phyloP scores from a whole-genome alignment of 2,329 filamentous ascomycete genomes.

The Fusarium sulawesiense region DNA sequence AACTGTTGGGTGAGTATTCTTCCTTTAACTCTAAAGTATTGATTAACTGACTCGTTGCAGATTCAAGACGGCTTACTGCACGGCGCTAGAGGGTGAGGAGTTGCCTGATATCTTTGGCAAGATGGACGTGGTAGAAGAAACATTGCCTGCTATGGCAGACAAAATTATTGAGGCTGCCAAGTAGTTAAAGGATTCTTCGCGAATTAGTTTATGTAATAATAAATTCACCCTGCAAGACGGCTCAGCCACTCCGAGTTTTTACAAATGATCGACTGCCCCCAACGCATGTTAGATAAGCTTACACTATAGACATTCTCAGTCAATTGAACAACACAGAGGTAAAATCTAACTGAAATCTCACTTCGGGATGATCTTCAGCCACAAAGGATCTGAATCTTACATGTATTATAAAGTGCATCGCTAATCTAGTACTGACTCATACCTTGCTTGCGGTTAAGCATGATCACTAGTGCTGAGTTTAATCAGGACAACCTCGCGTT shows the following conservation, averaged over 20 bases:
- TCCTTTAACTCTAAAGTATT: rapidly evolving
- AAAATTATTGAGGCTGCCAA: background rate
- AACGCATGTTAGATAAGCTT: background rate
- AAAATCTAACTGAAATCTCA: background rate
- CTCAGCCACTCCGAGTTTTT: background rate
- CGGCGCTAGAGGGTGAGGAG: background rate
- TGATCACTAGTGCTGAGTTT: background rate
- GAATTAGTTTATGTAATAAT: background rate
- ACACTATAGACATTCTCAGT: too few species aligned
- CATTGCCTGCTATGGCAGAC: background rate
- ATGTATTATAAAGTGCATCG: too few species aligned
- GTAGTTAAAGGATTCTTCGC: conserved; percentile 12
- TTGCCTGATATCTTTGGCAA: background rate
- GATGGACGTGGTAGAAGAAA: background rate
- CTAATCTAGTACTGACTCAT: background rate
- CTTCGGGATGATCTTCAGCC: background rate
- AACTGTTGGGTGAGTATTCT: background rate
- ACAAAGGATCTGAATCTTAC: background rate
- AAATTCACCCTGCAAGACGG: background rate
- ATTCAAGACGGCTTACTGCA: background rate
- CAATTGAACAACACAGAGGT: too few species aligned
- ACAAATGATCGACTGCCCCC: background rate
- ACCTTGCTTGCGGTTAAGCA: background rate
- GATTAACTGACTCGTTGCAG: background rate
- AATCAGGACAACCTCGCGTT: background rate